Evolutionary conservation across 1,284 basidiomycete species (phyloP).

Genomic region (Coniferiporia sulphurascens): DNA sequence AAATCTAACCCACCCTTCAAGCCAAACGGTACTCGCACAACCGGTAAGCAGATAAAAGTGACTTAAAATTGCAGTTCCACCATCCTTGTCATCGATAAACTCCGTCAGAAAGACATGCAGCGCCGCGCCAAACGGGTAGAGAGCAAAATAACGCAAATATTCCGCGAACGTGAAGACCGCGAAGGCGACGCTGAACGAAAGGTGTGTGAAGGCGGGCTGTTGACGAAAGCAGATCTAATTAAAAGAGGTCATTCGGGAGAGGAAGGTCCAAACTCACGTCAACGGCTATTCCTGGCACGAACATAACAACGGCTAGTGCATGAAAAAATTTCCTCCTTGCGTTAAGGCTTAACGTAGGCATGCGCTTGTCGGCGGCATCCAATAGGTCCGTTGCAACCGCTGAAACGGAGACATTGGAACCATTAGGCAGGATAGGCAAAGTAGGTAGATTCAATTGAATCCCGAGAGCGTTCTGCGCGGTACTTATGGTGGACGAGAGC

Average conservation of each 20-base stretch:
- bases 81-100: constrained; percentile 94
- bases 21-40: constrained; percentile 91
- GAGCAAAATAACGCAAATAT: constrained; percentile 96
- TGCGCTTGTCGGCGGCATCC: constrained; percentile 82
- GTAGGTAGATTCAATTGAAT: constrained; percentile 43
- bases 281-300: constrained; percentile 86
- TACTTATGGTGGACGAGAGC: constrained; percentile 16
- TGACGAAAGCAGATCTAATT: background rate
- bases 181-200: constrained; percentile 92
- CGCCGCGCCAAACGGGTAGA: constrained; percentile 92
- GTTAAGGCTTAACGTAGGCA: constrained; percentile 89
- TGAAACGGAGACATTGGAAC: constrained; percentile 50
- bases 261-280: constrained; percentile 63
- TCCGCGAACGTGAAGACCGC: constrained; percentile 93
- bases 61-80: constrained; percentile 92
- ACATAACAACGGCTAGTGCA: constrained; percentile 92
- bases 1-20: constrained; percentile 72
- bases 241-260: constrained; percentile 5
- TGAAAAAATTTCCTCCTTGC: constrained; percentile 98
- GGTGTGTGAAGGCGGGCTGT: constrained; percentile 93
- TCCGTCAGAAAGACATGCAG: constrained; percentile 97
- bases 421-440: constrained; percentile 46
- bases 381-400: constrained; percentile 76
- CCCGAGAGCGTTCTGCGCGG: constrained; percentile 30
- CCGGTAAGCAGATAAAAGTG: constrained; percentile 97